Base-by-base conservation (phyloP, 768 basidiomycete species). In the Leccinum imitatum region DNA sequence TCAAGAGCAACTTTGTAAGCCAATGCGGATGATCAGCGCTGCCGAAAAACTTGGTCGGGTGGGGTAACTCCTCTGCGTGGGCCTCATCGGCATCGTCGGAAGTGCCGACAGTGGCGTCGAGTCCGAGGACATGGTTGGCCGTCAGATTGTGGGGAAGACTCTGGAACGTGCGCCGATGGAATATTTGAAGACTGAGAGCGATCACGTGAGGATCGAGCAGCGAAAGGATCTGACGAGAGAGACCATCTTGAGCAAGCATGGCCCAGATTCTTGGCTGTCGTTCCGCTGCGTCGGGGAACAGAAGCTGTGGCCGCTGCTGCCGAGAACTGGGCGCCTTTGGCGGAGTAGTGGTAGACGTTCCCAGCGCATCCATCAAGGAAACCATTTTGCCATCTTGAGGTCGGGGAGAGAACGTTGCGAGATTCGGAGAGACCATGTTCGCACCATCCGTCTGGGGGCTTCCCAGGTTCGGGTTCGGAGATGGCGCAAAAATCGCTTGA, bases 21-120 rank as follows among this genome's bases (percentile, higher is more conserved):
- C 91, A 94, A 69, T 94, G 89, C 2, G 90, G 89, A 47, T 78
- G 79, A 6, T 85, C 84, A 30, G 89, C 87, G 59, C 76, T 87
- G 7, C 91, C 90, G 62, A 89, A 85, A 17, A 92, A 79, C 23
- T 76, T 75, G 15, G 69, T 58, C 21, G 67, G 65, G 17, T 68
- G 70, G 6, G 63, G 41, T 11, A 50, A 54, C 23, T 54, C n/a
- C 47, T 25, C 64, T 13, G 58, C 50, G n/a, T 47, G 35, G 11
- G 13, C 39, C 13, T 48, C 59, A 9, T 52, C 56, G 25, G 15
- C 53, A 19, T 53, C 56, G n/a, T 67, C 61, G 7, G 62, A 50
- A 23, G 54, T 39, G 6, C 51, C 53, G 31, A 53, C 23, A 41
- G 61, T 54, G n/a, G 59, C 46, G 1, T 77, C 79, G 8, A 63